These are phyloP conservation scores for Fusarium sp. DNA, from an alignment of 2,329 filamentous ascomycete genomes.

Conservation along the genomic window DNA sequence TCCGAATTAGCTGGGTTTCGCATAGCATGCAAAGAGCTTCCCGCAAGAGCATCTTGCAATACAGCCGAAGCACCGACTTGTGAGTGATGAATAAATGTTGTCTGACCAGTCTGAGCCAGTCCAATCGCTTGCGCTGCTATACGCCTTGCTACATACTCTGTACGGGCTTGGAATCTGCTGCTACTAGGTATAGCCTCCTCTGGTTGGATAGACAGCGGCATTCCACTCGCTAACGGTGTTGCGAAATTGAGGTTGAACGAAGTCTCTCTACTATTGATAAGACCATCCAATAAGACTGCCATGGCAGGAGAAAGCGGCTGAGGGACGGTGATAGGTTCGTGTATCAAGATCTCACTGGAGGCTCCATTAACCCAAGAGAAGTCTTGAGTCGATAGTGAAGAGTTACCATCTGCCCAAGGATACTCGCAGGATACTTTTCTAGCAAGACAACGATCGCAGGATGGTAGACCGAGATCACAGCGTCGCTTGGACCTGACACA, in stretches of 20 bases:
- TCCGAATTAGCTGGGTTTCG: neutral
- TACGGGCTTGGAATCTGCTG: neutral
- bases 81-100: neutral
- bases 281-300: accelerated
- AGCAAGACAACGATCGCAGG: neutral
- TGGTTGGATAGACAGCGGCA: neutral
- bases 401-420: neutral
- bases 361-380: neutral
- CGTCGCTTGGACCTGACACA: neutral
- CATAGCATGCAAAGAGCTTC: neutral
- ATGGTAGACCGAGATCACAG: neutral
- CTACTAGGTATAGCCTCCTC: neutral
- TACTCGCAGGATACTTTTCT: neutral
- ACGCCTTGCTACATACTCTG: neutral
- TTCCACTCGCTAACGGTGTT: neutral
- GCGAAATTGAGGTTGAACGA: accelerated
- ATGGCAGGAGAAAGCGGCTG: neutral
- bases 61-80: neutral
- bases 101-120: neutral
- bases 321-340: accelerated
- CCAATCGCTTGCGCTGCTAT: neutral
- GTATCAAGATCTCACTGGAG: neutral
- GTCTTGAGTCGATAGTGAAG: neutral
- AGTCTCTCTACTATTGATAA: neutral
- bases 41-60: neutral